A percentile compares a stretch with the other conserved stretches of the same genome.
Conservation (phyloP, 495 filamentous ascomycete genomes). For the Hyphodiscus hymeniophilus region DNA sequence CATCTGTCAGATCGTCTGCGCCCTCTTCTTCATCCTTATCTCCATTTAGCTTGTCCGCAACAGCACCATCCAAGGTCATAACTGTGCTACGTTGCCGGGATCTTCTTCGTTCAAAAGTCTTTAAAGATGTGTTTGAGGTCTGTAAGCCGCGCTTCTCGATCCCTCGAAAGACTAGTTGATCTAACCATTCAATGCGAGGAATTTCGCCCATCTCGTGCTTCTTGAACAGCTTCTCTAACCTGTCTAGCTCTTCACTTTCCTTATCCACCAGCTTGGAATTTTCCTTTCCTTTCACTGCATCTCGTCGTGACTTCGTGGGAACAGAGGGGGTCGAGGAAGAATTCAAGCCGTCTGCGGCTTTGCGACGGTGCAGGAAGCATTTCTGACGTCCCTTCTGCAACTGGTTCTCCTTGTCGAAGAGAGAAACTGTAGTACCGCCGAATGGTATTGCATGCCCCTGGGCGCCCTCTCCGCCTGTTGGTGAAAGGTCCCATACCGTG, state of each 20-base stretch:
- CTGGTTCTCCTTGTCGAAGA: constrained; percentile 87
- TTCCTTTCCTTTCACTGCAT: constrained; percentile 10
- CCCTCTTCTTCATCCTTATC: constrained; percentile 21
- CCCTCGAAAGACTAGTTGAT: constrained; percentile 82
- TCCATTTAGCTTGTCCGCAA: constrained; percentile 28
- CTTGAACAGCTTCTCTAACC: constrained; percentile 83
- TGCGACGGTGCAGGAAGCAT: constrained; percentile 74
- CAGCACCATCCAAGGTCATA: constrained; percentile 15
- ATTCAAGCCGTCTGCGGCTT: constrained; percentile 78
- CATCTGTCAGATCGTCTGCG: constrained; percentile 31
- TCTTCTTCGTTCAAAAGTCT: constrained; percentile 16
- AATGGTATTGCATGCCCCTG: constrained; percentile 78
- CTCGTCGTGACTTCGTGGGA: constrained; percentile 31
- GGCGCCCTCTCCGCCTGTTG: constrained; percentile 54
- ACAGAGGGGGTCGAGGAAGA: constrained; percentile 68
- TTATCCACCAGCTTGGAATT: constrained; percentile 32
- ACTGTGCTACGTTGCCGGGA: constrained; percentile 20
- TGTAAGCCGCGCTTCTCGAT: constrained; percentile 67
- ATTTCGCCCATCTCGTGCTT: constrained; percentile 98
- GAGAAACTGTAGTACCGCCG: constrained; percentile 80
- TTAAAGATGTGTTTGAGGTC: constrained; percentile 31
- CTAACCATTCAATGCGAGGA: constrained; percentile 85
- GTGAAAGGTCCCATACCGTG: constrained; percentile 91
- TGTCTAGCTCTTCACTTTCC: constrained; percentile 68
- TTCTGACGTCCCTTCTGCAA: constrained; percentile 88